Base-by-base conservation (phyloP, 2,329 filamentous ascomycete genomes). In the Cadophora malorum region DNA sequence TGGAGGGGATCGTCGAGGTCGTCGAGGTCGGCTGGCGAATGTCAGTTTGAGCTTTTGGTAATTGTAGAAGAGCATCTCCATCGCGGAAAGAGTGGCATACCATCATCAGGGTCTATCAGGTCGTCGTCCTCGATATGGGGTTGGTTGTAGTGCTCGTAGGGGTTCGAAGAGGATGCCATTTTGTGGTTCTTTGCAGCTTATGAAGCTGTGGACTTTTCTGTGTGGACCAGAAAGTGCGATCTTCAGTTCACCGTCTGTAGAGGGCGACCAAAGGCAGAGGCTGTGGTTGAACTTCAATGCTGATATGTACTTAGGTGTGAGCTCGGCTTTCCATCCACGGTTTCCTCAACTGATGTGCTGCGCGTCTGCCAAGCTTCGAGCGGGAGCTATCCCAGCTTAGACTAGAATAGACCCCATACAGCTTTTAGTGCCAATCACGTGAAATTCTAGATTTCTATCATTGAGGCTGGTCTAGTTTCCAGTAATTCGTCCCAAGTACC, bases 1-100 rank as follows among this genome's bases (percentile, higher is more conserved):
- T 97, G 94, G 77, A 97, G 94, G 76, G 97, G 93, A 79, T 97
- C 94, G 80, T 96, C 92, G 76, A 97, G 89, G 74, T 94, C 93
- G 76, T 91, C 92, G 93, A 76, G 50, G 55, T 68, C 70, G 12
- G 76, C 74, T 76, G 66, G 25, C 35, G 23, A 33, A 16, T 14
- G 62, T 76, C 67, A 73, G 72, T 62, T 70, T 31, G 49, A 21
- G 19, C 45, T 62, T 8, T 50, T 63, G 31, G 12, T 49, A 16
- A 16, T 38, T 31, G 47, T 21, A 62, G n/a, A 10, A 70, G 47
- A 28, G 64, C 50, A 38, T 65, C 56, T 49, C 8, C 10, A 41
- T 31, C 19, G 47, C 65, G 21, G 63, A 12, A 49, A 64, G 61
- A 71, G 28, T 41, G 64, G 76, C 81, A 74, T 81, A 93, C 91